These are phyloP conservation scores for Penicillium odoratum DNA, from an alignment of 495 filamentous ascomycete genomes.

Conservation along the genomic window DNA sequence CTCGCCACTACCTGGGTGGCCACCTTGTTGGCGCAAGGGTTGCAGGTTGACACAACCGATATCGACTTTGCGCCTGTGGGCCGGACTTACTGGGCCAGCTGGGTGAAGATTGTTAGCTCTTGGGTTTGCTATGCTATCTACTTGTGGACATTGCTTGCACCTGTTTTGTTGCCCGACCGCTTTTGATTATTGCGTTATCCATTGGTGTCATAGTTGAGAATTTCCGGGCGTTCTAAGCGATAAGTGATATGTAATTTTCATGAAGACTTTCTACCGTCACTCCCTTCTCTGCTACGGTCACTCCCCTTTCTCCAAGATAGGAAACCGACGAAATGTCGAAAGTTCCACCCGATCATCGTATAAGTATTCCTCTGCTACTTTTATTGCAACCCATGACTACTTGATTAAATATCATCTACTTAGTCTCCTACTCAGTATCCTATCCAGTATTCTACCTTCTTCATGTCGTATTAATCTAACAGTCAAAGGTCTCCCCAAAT, in stretches of 20 bases:
- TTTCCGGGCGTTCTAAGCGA: constrained; percentile 25
- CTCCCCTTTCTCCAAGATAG: no score
- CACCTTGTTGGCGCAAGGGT: constrained; percentile 83
- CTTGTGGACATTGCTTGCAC: constrained; percentile 87
- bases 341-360: no score
- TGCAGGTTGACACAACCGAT: constrained; percentile 59
- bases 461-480: no score
- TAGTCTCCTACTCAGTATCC: no score
- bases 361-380: no score
- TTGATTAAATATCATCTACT: no score
- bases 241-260: constrained; percentile 6
- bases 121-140: constrained; percentile 98
- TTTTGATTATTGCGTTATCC: constrained; percentile 45
- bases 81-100: constrained; percentile 94
- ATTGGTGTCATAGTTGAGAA: constrained; percentile 8
- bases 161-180: constrained; percentile 79
- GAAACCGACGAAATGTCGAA: no score
- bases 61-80: constrained; percentile 87
- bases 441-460: no score
- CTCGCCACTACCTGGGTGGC: constrained; percentile 94
- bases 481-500: no score
- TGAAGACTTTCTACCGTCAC: no score
- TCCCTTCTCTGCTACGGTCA: no score
- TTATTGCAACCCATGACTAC: no score
- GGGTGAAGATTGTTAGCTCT: constrained; percentile 97